A percentile compares a stretch with the other conserved stretches of the same genome.
Conservation (phyloP, 768 basidiomycete genomes). For the Baorangia bicolor region DNA sequence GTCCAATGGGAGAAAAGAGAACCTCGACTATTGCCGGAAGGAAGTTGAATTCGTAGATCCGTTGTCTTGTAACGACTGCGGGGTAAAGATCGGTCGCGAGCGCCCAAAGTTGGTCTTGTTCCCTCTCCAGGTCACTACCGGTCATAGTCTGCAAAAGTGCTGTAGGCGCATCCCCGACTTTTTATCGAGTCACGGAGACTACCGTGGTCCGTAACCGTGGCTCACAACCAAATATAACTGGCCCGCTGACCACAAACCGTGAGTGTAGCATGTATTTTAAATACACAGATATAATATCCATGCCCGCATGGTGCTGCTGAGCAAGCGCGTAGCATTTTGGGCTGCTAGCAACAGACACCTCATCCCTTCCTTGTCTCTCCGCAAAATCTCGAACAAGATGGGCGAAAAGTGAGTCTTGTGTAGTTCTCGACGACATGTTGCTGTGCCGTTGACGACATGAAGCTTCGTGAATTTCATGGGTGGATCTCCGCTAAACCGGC, state of each 20-base stretch:
- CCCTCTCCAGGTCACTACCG: background rate
- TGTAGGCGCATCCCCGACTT: background rate
- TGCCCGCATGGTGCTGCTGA: conserved; percentile 11
- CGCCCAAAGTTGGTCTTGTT: background rate
- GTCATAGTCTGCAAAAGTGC: background rate
- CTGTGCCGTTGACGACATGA: background rate
- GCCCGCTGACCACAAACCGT: background rate
- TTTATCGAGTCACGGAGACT: background rate
- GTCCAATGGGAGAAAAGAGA: conserved; percentile 15
- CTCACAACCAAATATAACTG: conserved; percentile 14
- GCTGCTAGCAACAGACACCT: background rate
- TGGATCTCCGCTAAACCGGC: conserved; percentile 74
- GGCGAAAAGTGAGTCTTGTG: conserved; percentile 29
- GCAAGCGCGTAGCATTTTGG: conserved; percentile 4
- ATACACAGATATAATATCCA: background rate
- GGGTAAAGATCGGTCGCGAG: conserved; percentile 8
- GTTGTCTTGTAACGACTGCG: conserved; percentile 1
- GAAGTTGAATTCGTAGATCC: conserved; percentile 5
- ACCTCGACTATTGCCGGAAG: background rate
- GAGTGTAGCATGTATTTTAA: background rate
- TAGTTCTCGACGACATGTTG: background rate
- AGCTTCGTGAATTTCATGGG: conserved; percentile 51
- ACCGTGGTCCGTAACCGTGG: background rate
- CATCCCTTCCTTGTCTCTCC: background rate
- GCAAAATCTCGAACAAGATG: conserved; percentile 25